These are phyloP conservation scores for Termitomyces sp. DNA, from an alignment of 768 basidiomycete species.

Conservation along the genomic window DNA sequence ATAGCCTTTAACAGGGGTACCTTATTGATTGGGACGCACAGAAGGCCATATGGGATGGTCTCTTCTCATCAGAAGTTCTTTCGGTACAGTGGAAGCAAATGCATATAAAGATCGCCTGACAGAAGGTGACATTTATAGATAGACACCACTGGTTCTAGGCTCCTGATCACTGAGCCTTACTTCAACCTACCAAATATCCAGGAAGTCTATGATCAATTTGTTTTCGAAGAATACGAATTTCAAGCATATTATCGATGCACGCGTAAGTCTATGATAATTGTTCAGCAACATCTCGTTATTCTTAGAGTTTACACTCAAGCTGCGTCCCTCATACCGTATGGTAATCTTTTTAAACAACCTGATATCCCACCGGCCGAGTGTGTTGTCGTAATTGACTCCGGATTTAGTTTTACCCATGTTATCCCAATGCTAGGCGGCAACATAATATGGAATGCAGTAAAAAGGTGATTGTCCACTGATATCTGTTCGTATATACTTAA, in stretches of 20 bases:
- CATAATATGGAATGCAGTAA: constrained; percentile 77
- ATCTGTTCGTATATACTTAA: constrained; percentile 11
- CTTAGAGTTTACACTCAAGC: constrained; percentile 39
- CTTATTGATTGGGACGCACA: constrained; percentile 94
- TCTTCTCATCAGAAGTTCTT: constrained; percentile 71
- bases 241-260: constrained; percentile 74
- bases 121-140: constrained; percentile 40
- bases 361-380: constrained; percentile 65
- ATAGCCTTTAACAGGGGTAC: constrained; percentile 60
- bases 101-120: not conserved
- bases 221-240: constrained; percentile 97
- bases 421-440: constrained; percentile 74
- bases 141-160: constrained; percentile 63
- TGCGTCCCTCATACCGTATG: constrained; percentile 74
- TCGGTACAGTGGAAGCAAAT: constrained; percentile 37
- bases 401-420: constrained; percentile 93
- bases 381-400: constrained; percentile 78
- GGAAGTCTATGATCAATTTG: constrained; percentile 90
- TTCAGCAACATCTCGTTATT: not conserved
- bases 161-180: constrained; percentile 91
- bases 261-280: constrained; percentile 46
- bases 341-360: constrained; percentile 55
- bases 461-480: constrained; percentile 47
- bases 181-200: constrained; percentile 92
- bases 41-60: constrained; percentile 89